These are phyloP conservation scores for Coemansia sp. DNA, from an alignment of 192 early-diverging fungal genomes.

Conservation along the genomic window DNA sequence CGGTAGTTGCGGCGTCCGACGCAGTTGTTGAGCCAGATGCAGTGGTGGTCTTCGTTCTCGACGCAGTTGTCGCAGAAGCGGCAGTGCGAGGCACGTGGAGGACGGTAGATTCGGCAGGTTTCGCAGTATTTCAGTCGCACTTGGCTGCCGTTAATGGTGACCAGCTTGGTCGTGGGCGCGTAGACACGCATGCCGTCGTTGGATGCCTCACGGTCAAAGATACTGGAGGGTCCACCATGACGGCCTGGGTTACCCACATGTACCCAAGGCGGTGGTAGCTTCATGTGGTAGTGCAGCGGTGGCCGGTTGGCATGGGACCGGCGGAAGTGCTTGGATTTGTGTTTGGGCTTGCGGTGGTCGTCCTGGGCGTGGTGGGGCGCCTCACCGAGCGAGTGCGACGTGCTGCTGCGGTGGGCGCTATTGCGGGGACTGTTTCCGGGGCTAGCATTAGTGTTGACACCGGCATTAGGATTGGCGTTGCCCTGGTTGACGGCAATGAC, in stretches of 20 bases:
- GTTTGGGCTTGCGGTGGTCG: slow-evolving; percentile 1
- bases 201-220: slow-evolving; percentile 37
- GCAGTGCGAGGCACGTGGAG: slow-evolving; percentile 87
- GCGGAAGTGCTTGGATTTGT: slow-evolving; percentile 1
- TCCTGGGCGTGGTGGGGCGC: not conserved
- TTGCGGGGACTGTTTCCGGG: not conserved
- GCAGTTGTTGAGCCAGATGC: slow-evolving; percentile 93
- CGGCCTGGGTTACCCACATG: slow-evolving; percentile 31
- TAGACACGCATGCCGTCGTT: slow-evolving; percentile 26
- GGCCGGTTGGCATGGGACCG: slow-evolving; percentile 2
- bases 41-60: slow-evolving; percentile 85
- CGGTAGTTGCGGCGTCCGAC: slow-evolving; percentile 81
- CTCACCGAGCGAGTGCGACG: not conserved
- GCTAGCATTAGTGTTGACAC: not conserved
- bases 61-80: slow-evolving; percentile 89
- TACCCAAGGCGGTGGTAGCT: slow-evolving; percentile 51
- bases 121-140: slow-evolving; percentile 86
- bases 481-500: slow-evolving; percentile 16
- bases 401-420: not conserved
- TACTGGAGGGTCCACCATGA: slow-evolving; percentile 26
- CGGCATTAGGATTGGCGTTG: not conserved
- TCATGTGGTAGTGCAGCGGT: slow-evolving; percentile 54
- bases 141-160: slow-evolving; percentile 59
- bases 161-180: slow-evolving; percentile 54
- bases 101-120: slow-evolving; percentile 85